Percentiles rank a stretch among this genome's conserved stretches.
Evolutionary conservation across 164 flowering plant genomes (phyloP).

Genomic region (Buxus sempervirens): DNA sequence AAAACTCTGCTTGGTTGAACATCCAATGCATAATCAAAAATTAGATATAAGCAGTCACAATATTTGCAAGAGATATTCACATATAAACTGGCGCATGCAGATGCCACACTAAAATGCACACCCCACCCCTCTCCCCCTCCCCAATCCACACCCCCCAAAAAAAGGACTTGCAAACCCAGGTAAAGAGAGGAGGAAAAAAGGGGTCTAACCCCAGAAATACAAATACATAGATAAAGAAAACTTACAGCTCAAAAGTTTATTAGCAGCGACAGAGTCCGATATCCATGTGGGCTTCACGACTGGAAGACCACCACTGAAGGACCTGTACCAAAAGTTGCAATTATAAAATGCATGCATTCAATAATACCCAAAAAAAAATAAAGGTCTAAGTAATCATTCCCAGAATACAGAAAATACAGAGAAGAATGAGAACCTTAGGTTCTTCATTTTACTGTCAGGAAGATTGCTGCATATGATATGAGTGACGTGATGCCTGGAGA

Average conservation of each 20-base stretch:
- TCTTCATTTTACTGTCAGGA: conserved; percentile 86
- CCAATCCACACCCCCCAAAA: too few relatives aligned
- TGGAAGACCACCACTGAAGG: conserved; percentile 90
- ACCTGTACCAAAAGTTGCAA: conserved; percentile 36
- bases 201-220: too few relatives aligned
- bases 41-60: too few relatives aligned
- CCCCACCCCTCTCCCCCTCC: too few relatives aligned
- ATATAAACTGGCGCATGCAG: too few relatives aligned
- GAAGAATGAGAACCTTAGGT: conserved; percentile 51
- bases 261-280: conserved; percentile 74
- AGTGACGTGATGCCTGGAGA: conserved; percentile 77
- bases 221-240: not conserved
- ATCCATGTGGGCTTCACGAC: conserved; percentile 91
- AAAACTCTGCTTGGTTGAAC: too few relatives aligned
- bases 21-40: too few relatives aligned
- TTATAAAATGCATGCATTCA: not conserved
- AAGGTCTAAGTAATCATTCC: not conserved
- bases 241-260: conserved; percentile 79
- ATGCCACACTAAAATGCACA: too few relatives aligned
- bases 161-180: too few relatives aligned
- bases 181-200: too few relatives aligned
- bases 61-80: too few relatives aligned
- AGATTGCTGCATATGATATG: conserved; percentile 97
- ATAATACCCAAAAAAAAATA: not conserved
- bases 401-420: not conserved